Evolutionary conservation across 2,329 filamentous ascomycete genomes (phyloP).

Genomic region (Fusarium sp.): DNA sequence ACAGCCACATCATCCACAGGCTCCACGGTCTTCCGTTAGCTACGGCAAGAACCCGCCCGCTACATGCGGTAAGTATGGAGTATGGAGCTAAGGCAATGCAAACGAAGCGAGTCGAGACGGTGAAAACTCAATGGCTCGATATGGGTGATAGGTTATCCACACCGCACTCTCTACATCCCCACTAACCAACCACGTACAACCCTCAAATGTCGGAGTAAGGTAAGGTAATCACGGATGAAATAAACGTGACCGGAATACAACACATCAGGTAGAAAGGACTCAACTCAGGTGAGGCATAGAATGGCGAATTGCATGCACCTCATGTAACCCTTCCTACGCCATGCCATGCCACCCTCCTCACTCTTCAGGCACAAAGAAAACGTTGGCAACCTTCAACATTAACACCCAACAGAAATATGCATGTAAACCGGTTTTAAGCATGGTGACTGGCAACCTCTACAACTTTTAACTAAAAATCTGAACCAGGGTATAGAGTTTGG

Average conservation of each 20-base stretch:
- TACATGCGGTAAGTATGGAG: slow-evolving; percentile 11
- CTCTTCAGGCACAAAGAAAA: slow-evolving; percentile 24
- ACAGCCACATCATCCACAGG: slow-evolving; percentile 45
- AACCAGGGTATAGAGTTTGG: slow-evolving; percentile 9
- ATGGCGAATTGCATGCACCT: slow-evolving; percentile 12
- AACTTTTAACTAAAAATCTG: not conserved
- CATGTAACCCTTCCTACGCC: slow-evolving; percentile 24
- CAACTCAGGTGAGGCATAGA: slow-evolving; percentile 16
- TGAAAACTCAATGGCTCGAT: slow-evolving; percentile 38
- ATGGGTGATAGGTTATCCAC: slow-evolving; percentile 22
- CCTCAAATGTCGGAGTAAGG: not conserved
- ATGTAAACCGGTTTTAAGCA: not conserved
- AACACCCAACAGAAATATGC: slow-evolving; percentile 25
- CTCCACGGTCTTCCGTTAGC: slow-evolving; percentile 34
- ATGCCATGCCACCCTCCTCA: slow-evolving; percentile 6
- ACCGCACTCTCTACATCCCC: slow-evolving; percentile 24
- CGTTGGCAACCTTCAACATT: slow-evolving; percentile 16
- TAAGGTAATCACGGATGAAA: not conserved
- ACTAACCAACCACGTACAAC: slow-evolving; percentile 8
- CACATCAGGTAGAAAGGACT: slow-evolving; percentile 18
- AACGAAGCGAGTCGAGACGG: slow-evolving; percentile 34
- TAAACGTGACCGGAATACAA: slow-evolving; percentile 16
- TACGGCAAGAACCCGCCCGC: slow-evolving; percentile 33
- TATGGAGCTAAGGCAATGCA: slow-evolving; percentile 11
- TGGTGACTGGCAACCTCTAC: slow-evolving; percentile 13